These are phyloP conservation scores for Alternaria sp. DNA, from an alignment of 2,329 filamentous ascomycete genomes.

Conservation along the genomic window DNA sequence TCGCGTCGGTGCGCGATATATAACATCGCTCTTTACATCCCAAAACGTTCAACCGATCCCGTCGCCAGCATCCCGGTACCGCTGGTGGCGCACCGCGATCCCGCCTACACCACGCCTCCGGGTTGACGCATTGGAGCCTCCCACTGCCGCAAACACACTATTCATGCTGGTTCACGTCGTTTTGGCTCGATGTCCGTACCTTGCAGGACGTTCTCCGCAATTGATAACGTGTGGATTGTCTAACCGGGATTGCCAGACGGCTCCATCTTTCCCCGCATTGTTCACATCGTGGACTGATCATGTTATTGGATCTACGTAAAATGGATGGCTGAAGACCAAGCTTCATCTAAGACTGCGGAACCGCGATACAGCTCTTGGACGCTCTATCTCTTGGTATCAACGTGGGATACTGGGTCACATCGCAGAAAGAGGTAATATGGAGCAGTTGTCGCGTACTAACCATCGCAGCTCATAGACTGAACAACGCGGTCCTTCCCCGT, in stretches of 20 bases:
- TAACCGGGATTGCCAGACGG: neutral
- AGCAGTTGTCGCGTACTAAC: neutral
- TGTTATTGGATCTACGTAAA: neutral
- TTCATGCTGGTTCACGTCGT: neutral
- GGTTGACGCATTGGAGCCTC: neutral
- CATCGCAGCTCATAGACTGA: neutral
- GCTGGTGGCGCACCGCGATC: neutral
- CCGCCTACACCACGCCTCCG: neutral
- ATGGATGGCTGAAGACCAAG: neutral
- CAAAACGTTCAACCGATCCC: conserved; percentile 13
- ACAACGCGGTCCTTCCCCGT: neutral
- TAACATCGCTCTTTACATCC: conserved; percentile 12
- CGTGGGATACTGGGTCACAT: neutral
- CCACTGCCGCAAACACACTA: neutral
- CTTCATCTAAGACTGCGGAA: neutral
- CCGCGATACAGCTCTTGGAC: neutral
- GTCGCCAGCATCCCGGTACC: neutral
- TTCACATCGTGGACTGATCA: neutral
- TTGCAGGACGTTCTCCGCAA: conserved; percentile 6
- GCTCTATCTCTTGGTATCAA: neutral
- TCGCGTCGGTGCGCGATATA: neutral
- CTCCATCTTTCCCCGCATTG: conserved; percentile 1
- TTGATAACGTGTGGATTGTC: neutral
- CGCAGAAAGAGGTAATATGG: neutral
- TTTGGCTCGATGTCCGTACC: neutral